A percentile compares a stretch with the other conserved stretches of the same genome.
Evolutionary conservation across 495 filamentous ascomycete genomes (phyloP).

Genomic region (Physcia stellaris): DNA sequence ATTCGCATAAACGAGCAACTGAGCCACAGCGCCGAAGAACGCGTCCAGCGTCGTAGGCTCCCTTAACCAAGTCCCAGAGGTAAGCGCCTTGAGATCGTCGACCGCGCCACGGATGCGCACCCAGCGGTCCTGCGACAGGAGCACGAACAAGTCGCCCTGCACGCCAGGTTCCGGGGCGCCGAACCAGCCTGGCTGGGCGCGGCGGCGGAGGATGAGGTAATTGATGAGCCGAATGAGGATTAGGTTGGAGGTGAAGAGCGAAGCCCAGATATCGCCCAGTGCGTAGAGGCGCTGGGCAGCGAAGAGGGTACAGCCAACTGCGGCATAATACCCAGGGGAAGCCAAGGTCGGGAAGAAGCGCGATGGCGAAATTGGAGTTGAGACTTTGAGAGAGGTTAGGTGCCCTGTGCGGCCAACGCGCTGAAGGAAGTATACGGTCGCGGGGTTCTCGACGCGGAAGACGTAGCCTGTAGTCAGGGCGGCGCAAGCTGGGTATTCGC

Average conservation of each 20-base stretch:
- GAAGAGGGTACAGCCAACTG: no score
- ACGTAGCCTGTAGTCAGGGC: slow-evolving; percentile 25
- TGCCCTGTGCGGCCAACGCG: slow-evolving; percentile 29
- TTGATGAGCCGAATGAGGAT: slow-evolving; percentile 39
- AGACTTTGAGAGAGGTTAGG: slow-evolving; percentile 33
- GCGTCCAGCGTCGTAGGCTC: slow-evolving; percentile 36
- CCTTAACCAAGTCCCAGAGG: slow-evolving; percentile 39
- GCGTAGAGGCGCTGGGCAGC: no score
- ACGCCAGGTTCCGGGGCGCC: slow-evolving; percentile 24
- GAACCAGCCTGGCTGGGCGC: slow-evolving; percentile 22
- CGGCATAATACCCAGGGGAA: background rate
- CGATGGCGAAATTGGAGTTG: slow-evolving; percentile 12
- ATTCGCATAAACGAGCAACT: slow-evolving; percentile 39
- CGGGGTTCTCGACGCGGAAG: slow-evolving; percentile 39
- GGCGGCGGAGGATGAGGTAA: slow-evolving; percentile 37
- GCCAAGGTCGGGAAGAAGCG: background rate
- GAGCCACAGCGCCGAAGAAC: slow-evolving; percentile 31
- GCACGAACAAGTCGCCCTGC: slow-evolving; percentile 25
- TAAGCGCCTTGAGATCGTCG: slow-evolving; percentile 44
- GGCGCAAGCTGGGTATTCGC: slow-evolving; percentile 16
- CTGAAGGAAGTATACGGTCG: slow-evolving; percentile 37
- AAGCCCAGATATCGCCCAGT: slow-evolving; percentile 36
- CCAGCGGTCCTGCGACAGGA: slow-evolving; percentile 37
- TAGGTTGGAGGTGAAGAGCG: slow-evolving; percentile 28
- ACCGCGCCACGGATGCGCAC: slow-evolving; percentile 30